These are phyloP conservation scores for Neofusicoccum sp. DNA, from an alignment of 2,329 filamentous ascomycete species.

Conservation along the genomic window DNA sequence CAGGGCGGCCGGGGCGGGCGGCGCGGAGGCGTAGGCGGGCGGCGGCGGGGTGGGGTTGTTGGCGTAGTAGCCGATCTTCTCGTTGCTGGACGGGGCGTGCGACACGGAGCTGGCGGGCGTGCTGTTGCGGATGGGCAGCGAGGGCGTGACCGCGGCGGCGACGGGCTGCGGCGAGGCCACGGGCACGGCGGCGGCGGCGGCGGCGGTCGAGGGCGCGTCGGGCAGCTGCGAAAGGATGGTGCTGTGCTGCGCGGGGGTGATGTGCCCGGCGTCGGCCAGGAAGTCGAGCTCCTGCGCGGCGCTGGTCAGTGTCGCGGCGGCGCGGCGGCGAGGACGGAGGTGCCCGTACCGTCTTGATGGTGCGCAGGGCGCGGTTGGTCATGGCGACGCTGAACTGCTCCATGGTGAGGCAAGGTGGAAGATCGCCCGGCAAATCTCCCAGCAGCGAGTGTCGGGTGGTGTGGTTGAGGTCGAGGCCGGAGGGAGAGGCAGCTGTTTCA, in stretches of 20 bases:
- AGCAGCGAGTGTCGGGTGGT: not conserved
- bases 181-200: constrained; percentile 24
- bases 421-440: not conserved
- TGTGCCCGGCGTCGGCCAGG: constrained; percentile 77
- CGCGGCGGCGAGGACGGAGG: not conserved
- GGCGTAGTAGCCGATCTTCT: constrained; percentile 43
- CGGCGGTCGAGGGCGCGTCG: constrained; percentile 59
- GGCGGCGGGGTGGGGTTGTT: constrained; percentile 36
- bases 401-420: not conserved
- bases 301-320: constrained; percentile 21
- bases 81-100: constrained; percentile 28
- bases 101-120: constrained; percentile 29
- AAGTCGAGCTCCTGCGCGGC: constrained; percentile 78
- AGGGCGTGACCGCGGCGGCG: constrained; percentile 31
- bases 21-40: constrained; percentile 47
- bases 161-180: constrained; percentile 20
- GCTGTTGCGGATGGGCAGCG: constrained; percentile 29
- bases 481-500: constrained; percentile 11
- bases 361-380: constrained; percentile 81
- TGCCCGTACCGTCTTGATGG: constrained; percentile 73
- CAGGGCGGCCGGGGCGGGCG: constrained; percentile 56
- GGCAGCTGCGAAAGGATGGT: constrained; percentile 74
- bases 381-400: constrained; percentile 54
- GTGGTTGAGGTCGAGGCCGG: not conserved
- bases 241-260: constrained; percentile 72